Evolutionary conservation across 106 monocot species (phyloP).

Genomic region (Dactylorhiza incarnata): DNA sequence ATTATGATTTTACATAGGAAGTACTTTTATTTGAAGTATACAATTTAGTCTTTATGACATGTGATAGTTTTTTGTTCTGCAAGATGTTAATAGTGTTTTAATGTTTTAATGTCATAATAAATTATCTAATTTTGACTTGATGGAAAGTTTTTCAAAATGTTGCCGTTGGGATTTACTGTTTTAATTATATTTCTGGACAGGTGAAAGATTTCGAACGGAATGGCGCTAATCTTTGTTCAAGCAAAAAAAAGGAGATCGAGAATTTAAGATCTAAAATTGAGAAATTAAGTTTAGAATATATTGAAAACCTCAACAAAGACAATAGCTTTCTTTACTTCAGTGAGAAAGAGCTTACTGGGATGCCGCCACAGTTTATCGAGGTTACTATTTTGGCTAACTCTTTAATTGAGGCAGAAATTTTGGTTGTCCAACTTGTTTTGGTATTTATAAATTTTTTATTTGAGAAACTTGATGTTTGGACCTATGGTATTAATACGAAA

Average conservation of each 20-base stretch:
- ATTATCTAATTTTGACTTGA: not conserved
- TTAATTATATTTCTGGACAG: constrained; percentile 32
- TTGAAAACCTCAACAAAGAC: constrained; percentile 60
- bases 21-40: too few relatives aligned
- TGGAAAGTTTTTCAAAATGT: not conserved
- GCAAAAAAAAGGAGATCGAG: constrained; percentile 76
- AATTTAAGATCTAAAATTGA: constrained; percentile 62
- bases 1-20: too few relatives aligned
- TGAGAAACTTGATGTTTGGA: not conserved
- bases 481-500: too few relatives aligned
- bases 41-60: not conserved
- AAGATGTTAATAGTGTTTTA: not conserved
- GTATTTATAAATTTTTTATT: not conserved
- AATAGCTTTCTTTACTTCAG: constrained; percentile 47
- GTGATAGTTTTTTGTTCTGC: not conserved
- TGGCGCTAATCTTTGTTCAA: constrained; percentile 62
- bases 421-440: not conserved
- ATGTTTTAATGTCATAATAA: not conserved
- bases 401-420: not conserved
- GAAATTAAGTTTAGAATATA: constrained; percentile 58
- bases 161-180: not conserved
- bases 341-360: constrained; percentile 71
- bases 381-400: constrained; percentile 19
- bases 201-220: constrained; percentile 84
- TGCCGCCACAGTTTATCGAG: constrained; percentile 81